Evolutionary conservation across 495 filamentous ascomycete genomes (phyloP).

Genomic region (Lophiostoma macrostomum): DNA sequence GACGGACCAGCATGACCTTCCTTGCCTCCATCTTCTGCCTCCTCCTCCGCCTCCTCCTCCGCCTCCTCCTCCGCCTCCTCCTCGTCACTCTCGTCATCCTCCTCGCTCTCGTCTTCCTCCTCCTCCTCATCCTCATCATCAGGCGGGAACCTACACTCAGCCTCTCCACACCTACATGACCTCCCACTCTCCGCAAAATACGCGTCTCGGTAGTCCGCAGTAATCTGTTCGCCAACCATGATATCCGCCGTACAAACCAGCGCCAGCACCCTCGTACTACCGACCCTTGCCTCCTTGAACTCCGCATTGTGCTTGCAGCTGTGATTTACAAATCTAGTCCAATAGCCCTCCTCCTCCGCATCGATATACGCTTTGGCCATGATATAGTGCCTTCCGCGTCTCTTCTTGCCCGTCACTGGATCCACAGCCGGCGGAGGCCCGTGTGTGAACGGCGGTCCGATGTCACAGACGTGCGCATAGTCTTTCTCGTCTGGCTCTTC

Average conservation of each 20-base stretch:
- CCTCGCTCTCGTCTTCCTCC: too few species aligned
- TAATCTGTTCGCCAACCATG: background rate
- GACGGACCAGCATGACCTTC: too few species aligned
- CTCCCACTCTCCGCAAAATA: constrained; percentile 2
- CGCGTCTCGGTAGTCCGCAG: background rate
- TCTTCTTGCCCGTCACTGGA: background rate
- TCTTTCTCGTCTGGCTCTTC: background rate
- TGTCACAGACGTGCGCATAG: background rate
- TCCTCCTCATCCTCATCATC: too few species aligned
- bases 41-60: too few species aligned
- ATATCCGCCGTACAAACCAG: background rate
- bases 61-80: too few species aligned
- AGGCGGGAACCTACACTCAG: background rate
- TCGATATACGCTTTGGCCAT: background rate
- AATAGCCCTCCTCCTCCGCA: constrained; percentile 41
- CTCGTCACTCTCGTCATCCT: too few species aligned
- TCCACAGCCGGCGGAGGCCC: background rate
- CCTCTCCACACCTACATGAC: background rate
- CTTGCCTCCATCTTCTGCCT: too few species aligned
- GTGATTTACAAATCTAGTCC: constrained; percentile 72
- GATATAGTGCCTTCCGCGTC: background rate
- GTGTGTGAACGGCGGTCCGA: background rate
- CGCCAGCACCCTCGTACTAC: constrained; percentile 10
- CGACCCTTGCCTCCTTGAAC: constrained; percentile 33
- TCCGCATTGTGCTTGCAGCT: constrained; percentile 56